Conservation (phyloP, 768 basidiomycete species). For the Melanogaster broomeanus region DNA sequence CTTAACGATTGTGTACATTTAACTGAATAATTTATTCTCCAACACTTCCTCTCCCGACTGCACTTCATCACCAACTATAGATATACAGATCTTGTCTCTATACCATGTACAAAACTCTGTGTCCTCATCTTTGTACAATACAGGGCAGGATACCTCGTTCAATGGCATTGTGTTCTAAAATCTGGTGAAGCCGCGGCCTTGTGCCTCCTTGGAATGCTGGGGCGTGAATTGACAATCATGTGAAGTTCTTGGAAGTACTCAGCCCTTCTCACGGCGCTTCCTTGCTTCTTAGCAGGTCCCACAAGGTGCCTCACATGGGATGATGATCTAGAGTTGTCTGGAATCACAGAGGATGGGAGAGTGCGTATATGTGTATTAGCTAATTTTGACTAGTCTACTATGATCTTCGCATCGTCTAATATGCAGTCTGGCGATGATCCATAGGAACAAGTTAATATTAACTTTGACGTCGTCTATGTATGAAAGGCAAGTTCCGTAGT, state of each 20-base stretch:
- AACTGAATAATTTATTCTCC: background rate
- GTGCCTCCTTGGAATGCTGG: background rate
- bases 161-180: background rate
- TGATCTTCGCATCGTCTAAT: background rate
- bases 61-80: background rate
- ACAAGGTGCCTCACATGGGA: background rate
- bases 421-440: background rate
- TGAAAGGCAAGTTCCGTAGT: background rate
- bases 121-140: background rate
- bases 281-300: background rate
- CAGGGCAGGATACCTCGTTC: background rate
- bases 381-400: background rate
- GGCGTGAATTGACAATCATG: background rate
- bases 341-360: background rate
- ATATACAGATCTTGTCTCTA: background rate
- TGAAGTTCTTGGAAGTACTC: no score
- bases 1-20: constrained; percentile 15
- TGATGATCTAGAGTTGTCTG: background rate
- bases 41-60: background rate
- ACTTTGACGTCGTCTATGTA: constrained; percentile 8
- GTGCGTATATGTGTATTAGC: background rate
- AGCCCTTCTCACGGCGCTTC: no score
- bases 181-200: background rate
- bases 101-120: background rate
- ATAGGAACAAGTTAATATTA: constrained; percentile 4